Evolutionary conservation across 257 asterid genomes (phyloP), one percentile per base, ranked within the genome.

Genomic region (Solanum raphanifolium): DNA sequence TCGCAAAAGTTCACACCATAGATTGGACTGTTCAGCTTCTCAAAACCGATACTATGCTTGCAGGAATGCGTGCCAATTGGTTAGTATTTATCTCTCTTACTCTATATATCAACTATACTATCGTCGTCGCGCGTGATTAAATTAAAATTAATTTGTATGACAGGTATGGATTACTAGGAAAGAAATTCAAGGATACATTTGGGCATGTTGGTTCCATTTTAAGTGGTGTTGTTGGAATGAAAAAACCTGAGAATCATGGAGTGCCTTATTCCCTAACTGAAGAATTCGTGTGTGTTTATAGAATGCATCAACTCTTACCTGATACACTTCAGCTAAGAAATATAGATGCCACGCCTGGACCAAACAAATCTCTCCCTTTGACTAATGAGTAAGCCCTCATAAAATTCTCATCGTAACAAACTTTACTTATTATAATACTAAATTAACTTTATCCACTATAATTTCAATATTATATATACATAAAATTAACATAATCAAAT

Each of bases 1-100:
- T 94, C 12, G 96, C 98, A 0, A 94, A 94, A 88, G 76, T 94
- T 73, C 98, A 94, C 92, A 94, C 98, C 9, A 94, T 94, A 85
- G 98, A 94, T 78, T 94, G 98, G 98, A 93, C 96, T 1, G 91
- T 94, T 16, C 95, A 94, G 84, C 84, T 79, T 27, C 95, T 94
- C 9, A 94, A 93, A 76, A 94, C 94, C 0, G 92, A 93, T 36
- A 93, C 87, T 46, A 23, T 94, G 43, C 93, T n/a, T 3, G 96
- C 95, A 0, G 96, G 83, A 62, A 91, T 94, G 98, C 92, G 95
- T 1, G 88, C 52, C 38, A 94, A 93, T 78, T 94, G 96, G 96
- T 93, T 91, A 81, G 3, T 34, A 10, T 21, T 25, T 4, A 2
- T 36, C 5, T 38, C 58, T n/a, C 68, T 72, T 3, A 16, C 12